Evolutionary conservation across 2,329 filamentous ascomycete genomes (phyloP).

Genomic region (Hypoxylon sp.): DNA sequence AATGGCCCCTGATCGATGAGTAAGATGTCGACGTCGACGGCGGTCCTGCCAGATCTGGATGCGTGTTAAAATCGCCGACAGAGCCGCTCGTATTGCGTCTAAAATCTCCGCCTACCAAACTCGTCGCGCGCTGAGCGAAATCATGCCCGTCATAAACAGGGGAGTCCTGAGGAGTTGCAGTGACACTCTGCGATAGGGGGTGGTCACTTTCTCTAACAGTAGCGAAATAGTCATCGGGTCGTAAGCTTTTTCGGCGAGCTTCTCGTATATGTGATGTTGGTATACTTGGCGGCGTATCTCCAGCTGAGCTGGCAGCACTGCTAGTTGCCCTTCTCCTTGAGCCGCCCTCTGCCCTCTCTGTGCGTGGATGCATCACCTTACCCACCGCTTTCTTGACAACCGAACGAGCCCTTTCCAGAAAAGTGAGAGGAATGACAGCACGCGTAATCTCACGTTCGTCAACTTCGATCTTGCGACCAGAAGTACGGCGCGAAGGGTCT

Average conservation of each 20-base stretch:
- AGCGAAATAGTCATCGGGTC: conserved; percentile 69
- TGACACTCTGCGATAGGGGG: conserved; percentile 81
- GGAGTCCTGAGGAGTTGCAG: conserved; percentile 74
- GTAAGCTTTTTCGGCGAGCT: conserved; percentile 67
- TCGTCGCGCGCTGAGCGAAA: conserved; percentile 58
- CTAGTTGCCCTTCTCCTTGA: conserved; percentile 71
- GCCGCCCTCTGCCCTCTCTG: conserved; percentile 69
- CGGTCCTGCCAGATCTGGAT: conserved; percentile 54
- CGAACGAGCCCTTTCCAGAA: conserved; percentile 87
- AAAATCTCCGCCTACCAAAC: conserved; percentile 56
- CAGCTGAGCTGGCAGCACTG: conserved; percentile 75
- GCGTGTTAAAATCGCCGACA: conserved; percentile 56
- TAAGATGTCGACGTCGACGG: conserved; percentile 52
- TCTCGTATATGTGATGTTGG: conserved; percentile 68
- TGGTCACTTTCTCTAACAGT: conserved; percentile 71
- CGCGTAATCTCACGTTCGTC: conserved; percentile 90
- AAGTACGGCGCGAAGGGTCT: conserved; percentile 82
- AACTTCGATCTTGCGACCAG: conserved; percentile 90
- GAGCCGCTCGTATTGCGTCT: conserved; percentile 55
- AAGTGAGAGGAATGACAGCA: conserved; percentile 89
- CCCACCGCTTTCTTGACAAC: conserved; percentile 78
- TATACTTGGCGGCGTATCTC: conserved; percentile 64
- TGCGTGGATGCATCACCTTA: conserved; percentile 74
- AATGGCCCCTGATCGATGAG: conserved; percentile 50
- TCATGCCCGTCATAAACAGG: conserved; percentile 51